These are phyloP conservation scores for Papilionanthe hybrid DNA, from an alignment of 116 monocot genomes.

Conservation along the genomic window DNA sequence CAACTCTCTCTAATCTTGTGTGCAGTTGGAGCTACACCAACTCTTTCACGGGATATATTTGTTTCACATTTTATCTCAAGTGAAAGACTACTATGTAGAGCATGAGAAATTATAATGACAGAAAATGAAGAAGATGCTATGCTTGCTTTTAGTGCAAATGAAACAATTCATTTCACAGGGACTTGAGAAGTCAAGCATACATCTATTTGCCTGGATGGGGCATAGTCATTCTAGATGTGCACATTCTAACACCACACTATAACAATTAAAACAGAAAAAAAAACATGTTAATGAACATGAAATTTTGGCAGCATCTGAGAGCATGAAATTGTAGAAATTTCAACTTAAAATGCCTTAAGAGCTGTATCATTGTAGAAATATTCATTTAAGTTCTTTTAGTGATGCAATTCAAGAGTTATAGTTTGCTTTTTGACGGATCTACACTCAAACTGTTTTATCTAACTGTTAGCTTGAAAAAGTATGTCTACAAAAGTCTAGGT, in stretches of 20 bases:
- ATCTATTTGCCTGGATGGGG: background rate
- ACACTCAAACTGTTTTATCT: background rate
- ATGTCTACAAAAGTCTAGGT: background rate
- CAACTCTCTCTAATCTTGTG: too few species aligned
- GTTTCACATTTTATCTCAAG: too few species aligned
- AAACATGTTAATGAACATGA: background rate
- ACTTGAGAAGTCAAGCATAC: background rate
- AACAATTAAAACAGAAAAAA: background rate
- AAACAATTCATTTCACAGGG: background rate
- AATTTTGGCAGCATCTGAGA: background rate
- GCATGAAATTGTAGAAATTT: background rate
- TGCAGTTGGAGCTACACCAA: too few species aligned
- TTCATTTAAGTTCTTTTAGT: background rate
- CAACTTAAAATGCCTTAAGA: background rate
- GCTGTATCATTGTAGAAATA: background rate
- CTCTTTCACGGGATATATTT: too few species aligned
- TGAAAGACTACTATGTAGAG: background rate
- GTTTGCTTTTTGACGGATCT: background rate
- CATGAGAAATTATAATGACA: background rate
- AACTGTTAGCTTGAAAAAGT: background rate
- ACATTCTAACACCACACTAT: background rate
- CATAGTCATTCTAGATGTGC: background rate
- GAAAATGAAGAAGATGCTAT: background rate
- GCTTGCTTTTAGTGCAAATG: background rate
- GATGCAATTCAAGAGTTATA: background rate